Percentiles rank a stretch among this genome's conserved stretches.
Conservation (phyloP, 2,329 filamentous ascomycete species). For the Xylariaceae sp. region DNA sequence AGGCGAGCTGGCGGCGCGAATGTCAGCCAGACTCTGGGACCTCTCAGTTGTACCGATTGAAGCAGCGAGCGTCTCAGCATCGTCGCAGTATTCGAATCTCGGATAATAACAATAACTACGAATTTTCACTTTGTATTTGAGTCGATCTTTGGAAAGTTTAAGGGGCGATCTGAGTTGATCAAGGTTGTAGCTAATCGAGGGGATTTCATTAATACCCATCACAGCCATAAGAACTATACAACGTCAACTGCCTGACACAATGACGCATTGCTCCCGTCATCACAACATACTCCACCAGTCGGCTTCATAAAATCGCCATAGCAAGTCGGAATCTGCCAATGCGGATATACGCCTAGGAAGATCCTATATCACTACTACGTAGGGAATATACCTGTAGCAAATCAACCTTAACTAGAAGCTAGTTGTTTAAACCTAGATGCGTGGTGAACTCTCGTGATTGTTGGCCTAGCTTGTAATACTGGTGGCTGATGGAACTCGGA, state of each 20-base stretch:
- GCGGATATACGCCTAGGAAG: not conserved
- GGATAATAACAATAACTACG: not conserved
- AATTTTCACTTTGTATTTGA: no score
- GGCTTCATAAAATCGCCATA: conserved; percentile 16
- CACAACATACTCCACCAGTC: conserved; percentile 13
- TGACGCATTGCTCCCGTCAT: conserved; percentile 16
- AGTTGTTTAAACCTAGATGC: no score
- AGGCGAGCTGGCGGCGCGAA: not conserved
- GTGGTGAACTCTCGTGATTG: no score
- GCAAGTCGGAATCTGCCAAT: not conserved
- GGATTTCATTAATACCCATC: conserved; percentile 3
- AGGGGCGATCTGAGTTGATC: no score
- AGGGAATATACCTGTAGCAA: no score
- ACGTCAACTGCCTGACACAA: conserved; percentile 9
- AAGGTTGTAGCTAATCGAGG: not conserved
- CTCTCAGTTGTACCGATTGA: conserved; percentile 1
- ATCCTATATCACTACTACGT: no score
- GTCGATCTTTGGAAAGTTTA: no score
- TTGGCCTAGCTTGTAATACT: no score
- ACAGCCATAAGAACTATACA: conserved; percentile 3
- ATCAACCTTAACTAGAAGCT: no score
- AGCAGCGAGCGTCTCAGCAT: conserved; percentile 15
- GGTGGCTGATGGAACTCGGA: no score
- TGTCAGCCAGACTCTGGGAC: not conserved
- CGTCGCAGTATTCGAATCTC: not conserved